Percentiles rank a stretch among this genome's conserved stretches.
phyloP scores from a whole-genome alignment of 2,329 filamentous ascomycete genomes.

The Cryphonectria naterciae region DNA sequence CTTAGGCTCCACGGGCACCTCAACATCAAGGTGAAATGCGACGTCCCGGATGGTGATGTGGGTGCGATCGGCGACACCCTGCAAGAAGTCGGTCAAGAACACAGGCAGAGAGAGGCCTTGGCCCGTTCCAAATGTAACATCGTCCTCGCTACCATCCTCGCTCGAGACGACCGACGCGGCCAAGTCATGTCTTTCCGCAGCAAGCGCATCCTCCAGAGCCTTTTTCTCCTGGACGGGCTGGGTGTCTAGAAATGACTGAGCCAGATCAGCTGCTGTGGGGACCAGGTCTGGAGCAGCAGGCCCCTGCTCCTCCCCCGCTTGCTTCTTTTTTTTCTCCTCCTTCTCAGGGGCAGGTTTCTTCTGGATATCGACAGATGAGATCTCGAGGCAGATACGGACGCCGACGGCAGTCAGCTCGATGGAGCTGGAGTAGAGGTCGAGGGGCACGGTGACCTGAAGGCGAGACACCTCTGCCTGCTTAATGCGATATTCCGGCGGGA shows the following conservation, averaged over 20 bases:
- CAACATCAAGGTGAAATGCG: constrained; percentile 67
- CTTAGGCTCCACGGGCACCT: constrained; percentile 55
- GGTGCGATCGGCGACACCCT: constrained; percentile 73
- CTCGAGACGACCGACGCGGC: constrained; percentile 62
- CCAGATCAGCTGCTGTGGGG: constrained; percentile 73
- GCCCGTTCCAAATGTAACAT: constrained; percentile 68
- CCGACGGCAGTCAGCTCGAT: constrained; percentile 83
- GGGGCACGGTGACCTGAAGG: constrained; percentile 80
- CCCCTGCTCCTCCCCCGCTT: constrained; percentile 32
- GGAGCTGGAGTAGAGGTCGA: constrained; percentile 84
- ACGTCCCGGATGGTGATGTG: constrained; percentile 69
- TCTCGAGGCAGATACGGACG: constrained; percentile 70
- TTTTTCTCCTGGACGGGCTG: constrained; percentile 68
- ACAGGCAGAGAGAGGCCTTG: constrained; percentile 69
- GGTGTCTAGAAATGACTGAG: constrained; percentile 76
- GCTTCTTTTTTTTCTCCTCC: constrained; percentile 18
- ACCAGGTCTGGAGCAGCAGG: constrained; percentile 46
- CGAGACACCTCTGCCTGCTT: constrained; percentile 74
- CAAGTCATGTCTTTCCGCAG: constrained; percentile 64
- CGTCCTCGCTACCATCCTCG: constrained; percentile 66
- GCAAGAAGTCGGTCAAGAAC: constrained; percentile 73
- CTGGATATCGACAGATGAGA: constrained; percentile 48
- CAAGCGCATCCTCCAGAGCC: constrained; percentile 70
- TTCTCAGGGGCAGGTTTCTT: constrained; percentile 35
- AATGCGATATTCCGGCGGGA: constrained; percentile 74